Evolutionary conservation across 495 filamentous ascomycete species (phyloP).

Genomic region (Pseudoneurospora amorphoporcata): DNA sequence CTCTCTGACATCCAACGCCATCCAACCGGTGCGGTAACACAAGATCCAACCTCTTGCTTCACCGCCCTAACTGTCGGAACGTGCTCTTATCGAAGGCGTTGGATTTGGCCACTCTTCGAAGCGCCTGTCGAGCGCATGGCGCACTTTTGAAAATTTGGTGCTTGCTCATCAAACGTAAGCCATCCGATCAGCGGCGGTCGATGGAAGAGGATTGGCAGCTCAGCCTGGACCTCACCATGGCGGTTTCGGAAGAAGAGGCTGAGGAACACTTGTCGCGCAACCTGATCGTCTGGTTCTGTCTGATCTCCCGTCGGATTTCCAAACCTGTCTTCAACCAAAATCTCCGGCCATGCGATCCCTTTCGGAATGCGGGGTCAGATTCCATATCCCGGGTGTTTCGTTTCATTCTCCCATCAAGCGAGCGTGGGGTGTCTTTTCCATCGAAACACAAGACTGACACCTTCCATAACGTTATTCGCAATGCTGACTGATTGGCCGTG

Average conservation of each 20-base stretch:
- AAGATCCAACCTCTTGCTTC: not conserved
- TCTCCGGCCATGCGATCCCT: not conserved
- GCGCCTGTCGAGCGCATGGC: not conserved
- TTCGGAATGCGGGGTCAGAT: constrained; percentile 2
- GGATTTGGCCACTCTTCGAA: not conserved
- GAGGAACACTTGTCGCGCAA: not conserved
- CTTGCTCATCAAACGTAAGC: not conserved
- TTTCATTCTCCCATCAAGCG: not conserved
- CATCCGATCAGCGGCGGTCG: not conserved
- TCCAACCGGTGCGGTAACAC: not conserved
- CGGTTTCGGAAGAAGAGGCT: not conserved
- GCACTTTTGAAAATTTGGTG: not conserved
- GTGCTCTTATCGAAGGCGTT: not conserved
- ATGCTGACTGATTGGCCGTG: not conserved
- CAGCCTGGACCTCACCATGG: not conserved
- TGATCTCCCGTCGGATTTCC: not conserved
- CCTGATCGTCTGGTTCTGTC: not conserved
- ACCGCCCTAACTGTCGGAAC: not conserved
- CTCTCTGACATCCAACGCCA: not conserved
- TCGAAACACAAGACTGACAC: not conserved
- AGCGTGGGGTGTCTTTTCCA: constrained; percentile 1
- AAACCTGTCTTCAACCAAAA: not conserved
- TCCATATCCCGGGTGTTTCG: not conserved
- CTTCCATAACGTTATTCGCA: not conserved
- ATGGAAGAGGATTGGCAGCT: not conserved